Percentiles rank a stretch among this genome's conserved stretches.
phyloP scores from a whole-genome alignment of 495 filamentous ascomycete genomes.

The Chaetomium fimeti region DNA sequence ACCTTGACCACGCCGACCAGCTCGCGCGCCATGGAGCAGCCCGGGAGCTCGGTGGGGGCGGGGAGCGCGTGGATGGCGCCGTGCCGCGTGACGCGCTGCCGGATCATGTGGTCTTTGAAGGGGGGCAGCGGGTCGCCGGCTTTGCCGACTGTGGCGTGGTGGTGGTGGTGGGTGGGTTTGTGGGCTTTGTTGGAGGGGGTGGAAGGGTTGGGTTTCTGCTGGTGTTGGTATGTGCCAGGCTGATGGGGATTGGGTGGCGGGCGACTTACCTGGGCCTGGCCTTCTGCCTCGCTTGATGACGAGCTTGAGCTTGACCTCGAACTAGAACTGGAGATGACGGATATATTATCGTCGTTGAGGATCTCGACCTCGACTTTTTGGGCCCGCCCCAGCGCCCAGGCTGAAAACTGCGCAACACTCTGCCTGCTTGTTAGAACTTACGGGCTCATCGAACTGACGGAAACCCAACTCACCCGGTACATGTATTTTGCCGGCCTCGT shows the following conservation, averaged over 20 bases:
- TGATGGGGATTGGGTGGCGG: neutral
- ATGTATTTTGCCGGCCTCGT: constrained; percentile 93
- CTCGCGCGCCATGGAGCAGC: constrained; percentile 58
- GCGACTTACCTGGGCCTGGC: constrained; percentile 28
- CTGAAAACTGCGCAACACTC: constrained; percentile 84
- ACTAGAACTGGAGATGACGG: constrained; percentile 63
- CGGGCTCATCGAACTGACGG: neutral
- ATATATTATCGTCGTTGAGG: constrained; percentile 71
- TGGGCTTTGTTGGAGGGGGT: neutral
- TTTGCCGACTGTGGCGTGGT: constrained; percentile 58
- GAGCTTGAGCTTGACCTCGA: neutral
- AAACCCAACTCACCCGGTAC: constrained; percentile 48
- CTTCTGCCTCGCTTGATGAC: constrained; percentile 46
- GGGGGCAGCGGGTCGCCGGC: constrained; percentile 78
- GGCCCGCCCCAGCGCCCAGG: constrained; percentile 82
- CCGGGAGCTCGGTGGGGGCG: constrained; percentile 58
- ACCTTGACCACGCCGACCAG: constrained; percentile 77
- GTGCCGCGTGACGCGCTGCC: constrained; percentile 76
- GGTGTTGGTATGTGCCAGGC: neutral
- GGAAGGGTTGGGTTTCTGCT: neutral
- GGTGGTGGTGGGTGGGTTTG: constrained; percentile 13
- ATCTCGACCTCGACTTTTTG: constrained; percentile 79
- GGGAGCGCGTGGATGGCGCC: constrained; percentile 68
- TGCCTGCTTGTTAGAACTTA: constrained; percentile 33
- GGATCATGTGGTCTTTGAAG: constrained; percentile 84